Percentiles rank a stretch among this genome's conserved stretches.
Evolutionary conservation across 108 stramenopile species (phyloP).

Genomic region (Aurantiochytrium sp.): DNA sequence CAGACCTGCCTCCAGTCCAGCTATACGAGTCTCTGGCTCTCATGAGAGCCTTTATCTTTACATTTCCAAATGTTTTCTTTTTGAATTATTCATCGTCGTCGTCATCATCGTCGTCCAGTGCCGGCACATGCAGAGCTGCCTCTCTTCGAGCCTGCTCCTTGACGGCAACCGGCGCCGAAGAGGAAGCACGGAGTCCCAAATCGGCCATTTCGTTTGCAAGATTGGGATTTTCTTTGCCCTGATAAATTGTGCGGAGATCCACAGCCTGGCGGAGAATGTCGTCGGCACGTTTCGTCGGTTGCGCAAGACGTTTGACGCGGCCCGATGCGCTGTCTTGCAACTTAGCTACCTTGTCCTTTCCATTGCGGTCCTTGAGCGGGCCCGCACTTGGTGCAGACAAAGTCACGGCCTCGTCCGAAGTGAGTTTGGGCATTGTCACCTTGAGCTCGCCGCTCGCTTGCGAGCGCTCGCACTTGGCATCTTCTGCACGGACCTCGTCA

Average conservation of each 20-base stretch:
- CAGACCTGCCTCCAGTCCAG: no score
- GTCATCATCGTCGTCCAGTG: conserved; percentile 24
- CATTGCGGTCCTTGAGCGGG: neutral
- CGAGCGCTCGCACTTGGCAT: conserved; percentile 52
- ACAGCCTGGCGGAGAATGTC: neutral
- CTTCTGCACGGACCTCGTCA: conserved; percentile 53
- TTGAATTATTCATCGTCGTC: neutral
- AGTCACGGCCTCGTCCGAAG: conserved; percentile 34
- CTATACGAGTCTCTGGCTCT: no score
- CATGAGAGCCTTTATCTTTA: no score
- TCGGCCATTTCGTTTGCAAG: conserved; percentile 28
- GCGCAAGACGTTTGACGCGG: neutral
- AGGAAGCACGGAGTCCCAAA: conserved; percentile 4
- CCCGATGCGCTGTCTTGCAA: no score
- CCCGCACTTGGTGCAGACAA: conserved; percentile 20
- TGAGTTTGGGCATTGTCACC: conserved; percentile 66
- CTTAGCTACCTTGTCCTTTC: neutral
- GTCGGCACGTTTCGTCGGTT: neutral
- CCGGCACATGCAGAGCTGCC: neutral
- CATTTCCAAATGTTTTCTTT: no score
- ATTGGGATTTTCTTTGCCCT: conserved; percentile 33
- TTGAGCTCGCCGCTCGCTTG: conserved; percentile 64
- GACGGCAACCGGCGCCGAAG: neutral
- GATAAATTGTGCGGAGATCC: conserved; percentile 12
- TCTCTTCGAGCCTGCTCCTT: neutral